These are phyloP conservation scores for Amyloporia xantha DNA, from an alignment of 768 basidiomycete genomes.

Conservation along the genomic window DNA sequence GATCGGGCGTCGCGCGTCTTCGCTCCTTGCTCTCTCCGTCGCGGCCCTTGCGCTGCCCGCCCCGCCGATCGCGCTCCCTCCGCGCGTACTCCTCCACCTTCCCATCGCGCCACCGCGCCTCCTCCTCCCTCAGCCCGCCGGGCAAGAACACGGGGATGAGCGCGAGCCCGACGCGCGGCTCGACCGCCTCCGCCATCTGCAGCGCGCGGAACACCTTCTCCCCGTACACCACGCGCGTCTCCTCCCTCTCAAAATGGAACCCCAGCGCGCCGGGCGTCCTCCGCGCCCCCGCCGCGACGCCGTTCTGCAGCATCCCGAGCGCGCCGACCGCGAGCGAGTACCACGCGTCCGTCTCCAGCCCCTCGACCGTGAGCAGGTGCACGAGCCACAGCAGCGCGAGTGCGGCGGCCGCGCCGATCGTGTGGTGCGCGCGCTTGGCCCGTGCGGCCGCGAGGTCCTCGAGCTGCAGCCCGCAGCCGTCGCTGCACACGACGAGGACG, in stretches of 20 bases:
- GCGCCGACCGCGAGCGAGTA: slow-evolving; percentile 18
- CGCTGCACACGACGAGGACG: slow-evolving; percentile 26
- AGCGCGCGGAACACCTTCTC: slow-evolving; percentile 16
- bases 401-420: slow-evolving; percentile 7
- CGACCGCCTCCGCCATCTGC: slow-evolving; percentile 9
- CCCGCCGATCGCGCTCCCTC: too few species aligned
- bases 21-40: too few species aligned
- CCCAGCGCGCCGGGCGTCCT: slow-evolving; percentile 18
- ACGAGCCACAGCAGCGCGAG: slow-evolving; percentile 20
- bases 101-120: slow-evolving; percentile 3
- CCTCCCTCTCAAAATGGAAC: slow-evolving; percentile 18
- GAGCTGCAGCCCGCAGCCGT: slow-evolving; percentile 20
- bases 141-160: slow-evolving; percentile 18
- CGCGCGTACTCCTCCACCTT: too few species aligned
- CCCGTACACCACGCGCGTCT: slow-evolving; percentile 5
- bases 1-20: too few species aligned
- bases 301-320: slow-evolving; percentile 24
- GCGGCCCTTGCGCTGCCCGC: too few species aligned
- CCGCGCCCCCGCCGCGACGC: slow-evolving; percentile 18
- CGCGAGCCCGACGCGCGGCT: slow-evolving; percentile 11
- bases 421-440: slow-evolving; percentile 9
- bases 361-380: slow-evolving; percentile 20
- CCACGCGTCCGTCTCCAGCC: slow-evolving; percentile 18
- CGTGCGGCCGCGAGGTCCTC: slow-evolving; percentile 26
- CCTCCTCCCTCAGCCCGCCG: slow-evolving; percentile 12